These are phyloP conservation scores for Dictyostelium purpureum DNA, from an alignment of 78 protist species.

Conservation along the genomic window DNA sequence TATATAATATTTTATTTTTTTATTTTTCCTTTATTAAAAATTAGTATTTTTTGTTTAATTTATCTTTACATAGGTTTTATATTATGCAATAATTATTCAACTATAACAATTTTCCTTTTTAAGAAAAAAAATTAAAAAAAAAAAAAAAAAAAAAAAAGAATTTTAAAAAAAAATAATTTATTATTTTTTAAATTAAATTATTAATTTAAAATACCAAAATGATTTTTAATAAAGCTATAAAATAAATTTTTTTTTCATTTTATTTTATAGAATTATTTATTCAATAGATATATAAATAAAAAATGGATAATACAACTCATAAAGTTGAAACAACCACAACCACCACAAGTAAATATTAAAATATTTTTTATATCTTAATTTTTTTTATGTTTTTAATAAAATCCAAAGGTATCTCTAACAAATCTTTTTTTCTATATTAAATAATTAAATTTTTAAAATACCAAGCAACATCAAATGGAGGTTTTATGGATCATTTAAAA, in stretches of 20 bases:
- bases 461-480: neutral
- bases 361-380: neutral
- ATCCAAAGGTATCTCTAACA: neutral
- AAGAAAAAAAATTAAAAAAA: neutral
- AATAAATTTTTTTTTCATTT: neutral
- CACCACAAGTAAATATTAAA: neutral
- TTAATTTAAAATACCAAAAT: neutral
- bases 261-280: neutral
- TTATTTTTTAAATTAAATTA: neutral
- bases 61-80: too few species aligned
- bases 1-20: neutral
- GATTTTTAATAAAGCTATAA: neutral
- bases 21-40: neutral
- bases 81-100: too few species aligned
- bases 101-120: too few species aligned
- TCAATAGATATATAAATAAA: neutral
- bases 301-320: neutral
- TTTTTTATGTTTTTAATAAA: neutral
- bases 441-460: neutral
- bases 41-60: too few species aligned
- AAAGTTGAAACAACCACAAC: constrained; percentile 1
- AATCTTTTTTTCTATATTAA: neutral
- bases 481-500: constrained; percentile 1
- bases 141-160: neutral
- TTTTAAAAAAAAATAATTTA: neutral